A percentile compares a stretch with the other conserved stretches of the same genome.
Conservation (phyloP, 495 filamentous ascomycete species). For the Penicillium coprophilum region DNA sequence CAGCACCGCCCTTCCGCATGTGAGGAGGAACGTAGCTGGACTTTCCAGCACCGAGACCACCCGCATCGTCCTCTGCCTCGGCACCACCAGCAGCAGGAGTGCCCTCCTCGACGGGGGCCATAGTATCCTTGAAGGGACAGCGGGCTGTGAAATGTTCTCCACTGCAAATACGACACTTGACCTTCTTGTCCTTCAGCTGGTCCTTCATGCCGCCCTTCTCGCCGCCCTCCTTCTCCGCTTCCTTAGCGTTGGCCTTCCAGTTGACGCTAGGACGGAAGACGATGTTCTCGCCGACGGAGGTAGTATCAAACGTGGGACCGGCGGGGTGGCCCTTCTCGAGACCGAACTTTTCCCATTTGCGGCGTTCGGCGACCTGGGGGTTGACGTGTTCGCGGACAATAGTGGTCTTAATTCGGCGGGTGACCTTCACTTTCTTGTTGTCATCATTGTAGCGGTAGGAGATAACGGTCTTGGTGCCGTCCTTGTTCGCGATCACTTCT, state of each 20-base stretch:
- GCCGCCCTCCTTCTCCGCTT: constrained; percentile 71
- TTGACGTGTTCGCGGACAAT: constrained; percentile 89
- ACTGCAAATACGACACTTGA: constrained; percentile 98
- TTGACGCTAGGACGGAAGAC: constrained; percentile 85
- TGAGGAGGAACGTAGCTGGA: constrained; percentile 91
- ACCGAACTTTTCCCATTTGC: constrained; percentile 90
- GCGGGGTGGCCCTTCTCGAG: constrained; percentile 68
- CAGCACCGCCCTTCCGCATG: constrained; percentile 69
- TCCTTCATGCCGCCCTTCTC: constrained; percentile 79
- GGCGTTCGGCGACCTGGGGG: constrained; percentile 91
- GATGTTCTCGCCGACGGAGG: constrained; percentile 94
- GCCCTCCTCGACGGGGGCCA: constrained; percentile 70
- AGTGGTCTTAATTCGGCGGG: constrained; percentile 87
- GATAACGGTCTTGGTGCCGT: constrained; percentile 93
- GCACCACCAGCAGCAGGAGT: constrained; percentile 55
- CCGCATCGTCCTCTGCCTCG: constrained; percentile 52
- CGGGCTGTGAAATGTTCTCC: constrained; percentile 98
- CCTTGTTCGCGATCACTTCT: constrained; percentile 89
- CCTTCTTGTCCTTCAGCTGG: constrained; percentile 96
- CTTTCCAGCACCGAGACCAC: constrained; percentile 64
- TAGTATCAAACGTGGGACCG: constrained; percentile 79
- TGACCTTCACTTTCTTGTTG: constrained; percentile 93
- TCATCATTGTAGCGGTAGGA: constrained; percentile 89
- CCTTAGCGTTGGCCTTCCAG: constrained; percentile 85
- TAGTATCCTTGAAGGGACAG: constrained; percentile 84